phyloP scores from a whole-genome alignment of 1,139 yeast genomes.

The Geotrichum cucujoidarum region DNA sequence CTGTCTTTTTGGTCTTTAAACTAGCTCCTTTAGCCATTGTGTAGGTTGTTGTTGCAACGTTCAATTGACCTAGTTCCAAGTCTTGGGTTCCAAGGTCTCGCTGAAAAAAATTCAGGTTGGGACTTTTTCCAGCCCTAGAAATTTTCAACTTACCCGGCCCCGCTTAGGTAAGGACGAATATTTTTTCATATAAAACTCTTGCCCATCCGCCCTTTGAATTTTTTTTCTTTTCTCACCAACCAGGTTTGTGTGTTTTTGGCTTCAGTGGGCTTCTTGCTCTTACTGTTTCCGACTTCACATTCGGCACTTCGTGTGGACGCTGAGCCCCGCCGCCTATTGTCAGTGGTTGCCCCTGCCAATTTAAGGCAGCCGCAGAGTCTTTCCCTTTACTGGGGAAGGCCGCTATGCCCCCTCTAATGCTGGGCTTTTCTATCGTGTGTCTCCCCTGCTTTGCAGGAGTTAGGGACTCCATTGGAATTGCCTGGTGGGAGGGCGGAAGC shows the following conservation, averaged over 20 bases:
- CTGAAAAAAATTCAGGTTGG: slow-evolving; percentile 1
- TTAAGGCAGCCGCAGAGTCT: not conserved
- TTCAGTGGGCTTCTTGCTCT: slow-evolving; percentile 17
- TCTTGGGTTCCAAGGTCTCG: not conserved
- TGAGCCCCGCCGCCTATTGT: slow-evolving; percentile 20
- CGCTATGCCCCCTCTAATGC: slow-evolving; percentile 15
- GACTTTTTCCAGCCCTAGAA: slow-evolving; percentile 13
- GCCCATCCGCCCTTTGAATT: slow-evolving; percentile 23
- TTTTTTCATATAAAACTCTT: slow-evolving; percentile 8
- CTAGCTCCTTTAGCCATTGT: not conserved
- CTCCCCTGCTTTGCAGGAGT: slow-evolving; percentile 29
- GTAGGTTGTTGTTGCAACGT: not conserved
- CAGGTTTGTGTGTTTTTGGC: slow-evolving; percentile 19
- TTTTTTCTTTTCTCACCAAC: slow-evolving; percentile 20
- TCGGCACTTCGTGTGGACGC: slow-evolving; percentile 35
- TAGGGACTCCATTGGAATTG: slow-evolving; percentile 30
- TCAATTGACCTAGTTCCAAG: too few species aligned
- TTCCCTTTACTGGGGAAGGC: slow-evolving; percentile 5
- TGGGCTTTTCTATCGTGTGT: slow-evolving; percentile 26
- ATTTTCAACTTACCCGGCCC: slow-evolving; percentile 11
- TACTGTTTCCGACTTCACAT: slow-evolving; percentile 18
- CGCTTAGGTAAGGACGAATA: not conserved
- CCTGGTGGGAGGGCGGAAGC: slow-evolving; percentile 21
- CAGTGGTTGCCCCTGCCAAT: not conserved
- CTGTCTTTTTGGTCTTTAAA: not conserved